A percentile compares a stretch with the other conserved stretches of the same genome.
These are phyloP conservation scores for Termitomyces sp. DNA, from an alignment of 768 basidiomycete genomes.

Conservation along the genomic window DNA sequence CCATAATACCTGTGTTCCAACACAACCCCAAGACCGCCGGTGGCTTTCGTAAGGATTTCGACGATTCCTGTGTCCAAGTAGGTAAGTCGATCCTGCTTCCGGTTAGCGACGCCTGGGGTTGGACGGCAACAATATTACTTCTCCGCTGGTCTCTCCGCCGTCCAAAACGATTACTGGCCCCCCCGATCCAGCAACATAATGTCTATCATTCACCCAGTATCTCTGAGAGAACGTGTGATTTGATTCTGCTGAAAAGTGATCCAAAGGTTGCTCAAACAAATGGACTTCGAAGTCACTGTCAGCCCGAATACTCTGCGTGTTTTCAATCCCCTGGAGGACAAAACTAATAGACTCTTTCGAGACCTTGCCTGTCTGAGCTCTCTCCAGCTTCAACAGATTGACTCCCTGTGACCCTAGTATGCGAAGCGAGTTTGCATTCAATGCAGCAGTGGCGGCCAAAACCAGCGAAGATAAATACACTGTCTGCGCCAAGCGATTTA, in stretches of 20 bases:
- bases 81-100: slow-evolving; percentile 36
- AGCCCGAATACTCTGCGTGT: slow-evolving; percentile 8
- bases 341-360: slow-evolving; percentile 8
- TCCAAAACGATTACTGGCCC: slow-evolving; percentile 89
- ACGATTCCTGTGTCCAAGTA: slow-evolving; percentile 80
- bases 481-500: slow-evolving; percentile 1
- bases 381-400: slow-evolving; percentile 56
- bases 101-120: not conserved
- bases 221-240: slow-evolving; percentile 74
- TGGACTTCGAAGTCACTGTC: slow-evolving; percentile 43
- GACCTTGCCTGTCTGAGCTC: slow-evolving; percentile 13
- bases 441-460: slow-evolving; percentile 1
- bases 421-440: slow-evolving; percentile 14
- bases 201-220: slow-evolving; percentile 86
- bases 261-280: slow-evolving; percentile 81
- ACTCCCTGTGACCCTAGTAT: slow-evolving; percentile 51
- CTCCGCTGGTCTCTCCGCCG: slow-evolving; percentile 89
- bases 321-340: slow-evolving; percentile 15
- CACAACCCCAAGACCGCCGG: slow-evolving; percentile 85
- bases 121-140: slow-evolving; percentile 27
- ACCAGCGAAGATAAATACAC: slow-evolving; percentile 4
- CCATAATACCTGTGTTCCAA: slow-evolving; percentile 93
- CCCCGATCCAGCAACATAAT: slow-evolving; percentile 64
- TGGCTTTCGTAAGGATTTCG: slow-evolving; percentile 78
- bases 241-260: slow-evolving; percentile 60